A percentile compares a stretch with the other conserved stretches of the same genome.
These are phyloP conservation scores for Backusella luteola DNA, from an alignment of 192 early-diverging fungal species.

Conservation along the genomic window DNA sequence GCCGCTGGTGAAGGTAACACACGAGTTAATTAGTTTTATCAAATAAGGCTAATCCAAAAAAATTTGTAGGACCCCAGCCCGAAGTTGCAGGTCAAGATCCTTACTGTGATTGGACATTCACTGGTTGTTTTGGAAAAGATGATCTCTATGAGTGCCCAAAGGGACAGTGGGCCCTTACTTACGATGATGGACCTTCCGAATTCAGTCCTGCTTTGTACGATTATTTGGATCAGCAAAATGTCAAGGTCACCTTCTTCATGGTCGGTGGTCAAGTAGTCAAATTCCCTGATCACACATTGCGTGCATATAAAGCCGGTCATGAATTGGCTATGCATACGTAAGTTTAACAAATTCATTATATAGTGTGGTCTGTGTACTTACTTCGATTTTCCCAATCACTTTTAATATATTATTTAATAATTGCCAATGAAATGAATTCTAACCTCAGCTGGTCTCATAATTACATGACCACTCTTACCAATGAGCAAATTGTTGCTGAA, in stretches of 20 bases:
- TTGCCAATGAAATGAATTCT: not conserved
- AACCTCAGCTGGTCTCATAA: conserved; percentile 51
- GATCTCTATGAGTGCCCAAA: conserved; percentile 51
- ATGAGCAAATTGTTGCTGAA: conserved; percentile 64
- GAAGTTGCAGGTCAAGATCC: conserved; percentile 28
- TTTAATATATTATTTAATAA: not conserved
- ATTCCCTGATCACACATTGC: conserved; percentile 40
- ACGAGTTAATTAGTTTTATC: not conserved
- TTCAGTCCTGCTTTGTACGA: conserved; percentile 43
- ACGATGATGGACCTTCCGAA: conserved; percentile 50
- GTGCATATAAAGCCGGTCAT: conserved; percentile 38
- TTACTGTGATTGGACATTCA: conserved; percentile 51
- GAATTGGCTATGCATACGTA: conserved; percentile 54
- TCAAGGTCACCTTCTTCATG: conserved; percentile 48
- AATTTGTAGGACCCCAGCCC: conserved; percentile 13
- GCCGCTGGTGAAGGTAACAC: conserved; percentile 5
- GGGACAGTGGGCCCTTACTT: conserved; percentile 48
- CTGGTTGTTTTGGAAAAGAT: conserved; percentile 41
- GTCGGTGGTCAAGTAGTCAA: conserved; percentile 48
- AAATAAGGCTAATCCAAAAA: not conserved
- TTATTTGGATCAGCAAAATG: conserved; percentile 34
- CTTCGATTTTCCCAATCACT: too few relatives aligned
- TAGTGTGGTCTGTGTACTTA: too few relatives aligned
- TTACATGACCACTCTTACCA: conserved; percentile 51
- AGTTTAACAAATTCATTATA: not conserved